phyloP scores from a whole-genome alignment of 441 rosid genomes.

The Gossypium lobatum region DNA sequence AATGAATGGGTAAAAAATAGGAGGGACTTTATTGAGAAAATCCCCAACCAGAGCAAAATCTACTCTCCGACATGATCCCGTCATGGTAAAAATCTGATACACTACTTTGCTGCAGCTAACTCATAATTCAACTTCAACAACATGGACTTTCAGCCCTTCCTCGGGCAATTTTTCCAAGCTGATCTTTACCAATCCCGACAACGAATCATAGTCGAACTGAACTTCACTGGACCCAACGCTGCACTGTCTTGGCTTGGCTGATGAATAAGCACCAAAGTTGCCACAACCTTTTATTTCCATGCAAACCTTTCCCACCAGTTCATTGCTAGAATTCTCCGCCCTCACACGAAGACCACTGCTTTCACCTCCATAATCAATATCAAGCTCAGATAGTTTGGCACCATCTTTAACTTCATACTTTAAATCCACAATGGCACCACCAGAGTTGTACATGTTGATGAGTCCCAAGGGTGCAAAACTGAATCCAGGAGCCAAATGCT shows the following conservation, averaged over 20 bases:
- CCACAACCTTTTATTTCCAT: conserved; percentile 80
- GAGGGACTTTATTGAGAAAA: neutral
- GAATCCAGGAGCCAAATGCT: conserved; percentile 41
- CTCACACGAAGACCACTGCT: conserved; percentile 14
- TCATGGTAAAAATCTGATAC: neutral
- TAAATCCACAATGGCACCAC: conserved; percentile 69
- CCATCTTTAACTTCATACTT: conserved; percentile 35
- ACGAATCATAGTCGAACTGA: conserved; percentile 37
- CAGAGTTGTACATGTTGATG: conserved; percentile 71
- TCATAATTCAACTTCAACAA: conserved; percentile 41
- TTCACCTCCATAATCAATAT: conserved; percentile 17
- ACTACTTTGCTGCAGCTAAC: neutral
- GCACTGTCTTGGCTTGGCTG: conserved; percentile 64
- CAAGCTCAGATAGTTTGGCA: conserved; percentile 18
- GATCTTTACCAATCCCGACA: conserved; percentile 44
- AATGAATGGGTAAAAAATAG: neutral
- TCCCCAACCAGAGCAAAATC: conserved; percentile 1
- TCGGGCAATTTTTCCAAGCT: conserved; percentile 37
- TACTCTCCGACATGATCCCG: conserved; percentile 1
- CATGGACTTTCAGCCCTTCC: conserved; percentile 37
- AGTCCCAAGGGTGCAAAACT: conserved; percentile 78
- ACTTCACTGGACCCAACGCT: conserved; percentile 44
- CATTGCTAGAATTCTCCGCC: conserved; percentile 25
- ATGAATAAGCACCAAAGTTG: conserved; percentile 65
- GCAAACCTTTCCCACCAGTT: conserved; percentile 42